Base-by-base conservation (phyloP, 768 basidiomycete genomes). In the Tremella fuciformis region DNA sequence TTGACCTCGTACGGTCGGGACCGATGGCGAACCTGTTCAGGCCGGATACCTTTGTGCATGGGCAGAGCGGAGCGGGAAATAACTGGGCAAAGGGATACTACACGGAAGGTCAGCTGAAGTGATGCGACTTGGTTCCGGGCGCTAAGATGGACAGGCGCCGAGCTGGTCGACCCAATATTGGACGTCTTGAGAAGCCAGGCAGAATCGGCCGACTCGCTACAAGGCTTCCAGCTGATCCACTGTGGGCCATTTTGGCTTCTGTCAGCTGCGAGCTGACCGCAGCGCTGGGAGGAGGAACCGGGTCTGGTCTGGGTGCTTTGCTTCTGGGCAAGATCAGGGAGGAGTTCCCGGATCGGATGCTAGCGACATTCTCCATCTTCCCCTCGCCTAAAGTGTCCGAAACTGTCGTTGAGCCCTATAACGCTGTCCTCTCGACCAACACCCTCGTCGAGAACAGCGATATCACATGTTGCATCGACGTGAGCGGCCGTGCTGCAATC, bases 51-150 rank as follows among this genome's bases (percentile, higher is more conserved):
- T 94, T 83, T 73, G 74, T 92, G 48, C 83, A 83, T 38, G 82
- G 84, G 6, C 77, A 82, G 44, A 79, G 80, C 57, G 82, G 84
- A 50, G 86, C 91, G 0, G 92, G 91, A 16, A 96, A 97, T 69
- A 94, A 93, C 63, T 96, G 90, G 88, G 91, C 91, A 15, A 94
- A 96, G 79, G 64, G 72, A n/a, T 76, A 84, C 77, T 94, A 93
- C 71, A 94, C 91, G 1, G 92, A 93, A 80, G 89, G 60, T 63
- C n/a, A 25, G 62, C 29, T 34, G 4, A 11, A 34, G 29, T 34
- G 11, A 6, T 6, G 11, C 29, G 29, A 34, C 4, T 34, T 6
- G 4, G n/a, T 4, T 6, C 22, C 42, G 42, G 22, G 16, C 7
- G 16, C n/a, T 18, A 15, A 46, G 42, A n/a, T 46, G 22, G 8